phyloP scores from a whole-genome alignment of 2,329 filamentous ascomycete species.

The Talaromyces islandicus region DNA sequence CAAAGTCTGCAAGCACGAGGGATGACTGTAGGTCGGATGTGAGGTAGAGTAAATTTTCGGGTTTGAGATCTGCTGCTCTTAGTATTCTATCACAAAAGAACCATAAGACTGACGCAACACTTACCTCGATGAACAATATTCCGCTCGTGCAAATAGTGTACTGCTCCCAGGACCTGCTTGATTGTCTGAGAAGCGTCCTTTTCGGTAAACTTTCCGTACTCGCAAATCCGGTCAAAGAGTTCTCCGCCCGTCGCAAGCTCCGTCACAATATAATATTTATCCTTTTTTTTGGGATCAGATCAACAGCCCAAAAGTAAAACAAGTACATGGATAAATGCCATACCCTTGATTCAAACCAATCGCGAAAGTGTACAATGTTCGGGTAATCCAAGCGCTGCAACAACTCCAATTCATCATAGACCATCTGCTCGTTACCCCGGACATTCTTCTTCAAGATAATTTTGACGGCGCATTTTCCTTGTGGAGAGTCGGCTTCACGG shows the following conservation, averaged over 20 bases:
- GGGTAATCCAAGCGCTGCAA: constrained; percentile 85
- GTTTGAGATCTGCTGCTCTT: constrained; percentile 72
- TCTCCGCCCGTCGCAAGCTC: constrained; percentile 93
- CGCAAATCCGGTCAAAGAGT: constrained; percentile 95
- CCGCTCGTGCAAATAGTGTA: constrained; percentile 88
- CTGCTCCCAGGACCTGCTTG: constrained; percentile 84
- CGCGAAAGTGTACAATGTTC: constrained; percentile 94
- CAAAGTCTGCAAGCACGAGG: constrained; percentile 92
- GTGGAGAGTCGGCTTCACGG: constrained; percentile 79
- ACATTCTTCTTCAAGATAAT: constrained; percentile 99
- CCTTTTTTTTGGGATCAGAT: constrained; percentile 49
- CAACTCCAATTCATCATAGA: constrained; percentile 94
- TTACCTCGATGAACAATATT: constrained; percentile 93
- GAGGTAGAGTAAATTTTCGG: constrained; percentile 93
- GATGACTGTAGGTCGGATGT: constrained; percentile 71
- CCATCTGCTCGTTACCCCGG: constrained; percentile 97
- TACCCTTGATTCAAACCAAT: constrained; percentile 98
- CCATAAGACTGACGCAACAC: constrained; percentile 9
- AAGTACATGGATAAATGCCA: not conserved
- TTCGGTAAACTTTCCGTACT: constrained; percentile 96
- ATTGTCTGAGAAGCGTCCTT: constrained; percentile 97
- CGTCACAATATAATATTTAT: constrained; percentile 99
- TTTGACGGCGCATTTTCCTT: constrained; percentile 90
- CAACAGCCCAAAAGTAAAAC: constrained; percentile 10
- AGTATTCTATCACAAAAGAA: not conserved